phyloP scores from a whole-genome alignment of 176 grass and related monocot genomes.

The Urochloa ruziziensis region DNA sequence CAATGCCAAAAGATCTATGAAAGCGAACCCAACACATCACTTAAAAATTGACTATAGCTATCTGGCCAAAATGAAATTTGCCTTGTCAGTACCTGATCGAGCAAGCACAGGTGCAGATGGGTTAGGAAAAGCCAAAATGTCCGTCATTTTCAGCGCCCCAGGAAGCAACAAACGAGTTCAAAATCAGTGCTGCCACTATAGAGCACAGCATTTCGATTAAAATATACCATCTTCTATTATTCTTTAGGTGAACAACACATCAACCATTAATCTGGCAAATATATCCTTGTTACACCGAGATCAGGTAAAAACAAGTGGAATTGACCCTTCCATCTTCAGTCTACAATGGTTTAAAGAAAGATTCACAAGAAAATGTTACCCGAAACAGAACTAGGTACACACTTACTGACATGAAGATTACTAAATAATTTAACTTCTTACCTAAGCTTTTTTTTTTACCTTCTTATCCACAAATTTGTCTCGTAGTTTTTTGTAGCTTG shows the following conservation, averaged over 20 bases:
- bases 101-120: not conserved
- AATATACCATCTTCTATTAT: constrained; percentile 8
- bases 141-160: not conserved
- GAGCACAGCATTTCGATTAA: not conserved
- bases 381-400: not conserved
- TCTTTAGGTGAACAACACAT: not conserved
- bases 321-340: not conserved
- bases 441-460: not conserved
- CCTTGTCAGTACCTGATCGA: not conserved
- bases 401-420: not conserved
- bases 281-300: not conserved
- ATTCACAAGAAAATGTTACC: not conserved
- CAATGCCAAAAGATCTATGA: constrained; percentile 9
- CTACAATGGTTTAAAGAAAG: not conserved
- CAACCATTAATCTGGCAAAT: not conserved
- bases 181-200: not conserved
- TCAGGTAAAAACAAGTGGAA: not conserved
- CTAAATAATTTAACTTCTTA: not conserved
- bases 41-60: not conserved
- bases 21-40: not conserved
- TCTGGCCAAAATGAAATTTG: not conserved
- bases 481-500: not conserved
- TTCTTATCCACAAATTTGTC: not conserved
- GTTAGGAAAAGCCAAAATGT: not conserved
- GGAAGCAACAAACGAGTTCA: not conserved